A percentile compares a stretch with the other conserved stretches of the same genome.
phyloP scores from a whole-genome alignment of 805 yeast species.

The Kregervanrija fluxuum region DNA sequence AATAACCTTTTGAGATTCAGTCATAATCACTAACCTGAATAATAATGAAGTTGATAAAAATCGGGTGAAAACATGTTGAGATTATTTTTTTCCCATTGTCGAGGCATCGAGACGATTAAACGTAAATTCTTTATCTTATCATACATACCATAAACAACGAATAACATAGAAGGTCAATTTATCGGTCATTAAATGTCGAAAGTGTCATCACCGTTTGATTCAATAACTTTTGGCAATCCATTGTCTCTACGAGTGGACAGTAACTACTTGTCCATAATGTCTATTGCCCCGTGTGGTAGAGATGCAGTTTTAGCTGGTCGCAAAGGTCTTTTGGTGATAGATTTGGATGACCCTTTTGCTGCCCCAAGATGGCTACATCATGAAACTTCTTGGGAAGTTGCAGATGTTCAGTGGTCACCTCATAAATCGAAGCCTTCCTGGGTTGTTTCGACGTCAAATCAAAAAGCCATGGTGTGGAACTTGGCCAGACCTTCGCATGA shows the following conservation, averaged over 20 bases:
- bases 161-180: too few species aligned
- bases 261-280: conserved; percentile 78
- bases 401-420: conserved; percentile 98
- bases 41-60: too few species aligned
- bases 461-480: conserved; percentile 94
- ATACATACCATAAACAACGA: too few species aligned
- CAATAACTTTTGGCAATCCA: conserved; percentile 71
- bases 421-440: conserved; percentile 78
- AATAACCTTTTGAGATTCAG: too few species aligned
- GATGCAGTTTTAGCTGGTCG: conserved; percentile 89
- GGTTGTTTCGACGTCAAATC: conserved; percentile 92
- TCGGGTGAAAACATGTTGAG: too few species aligned
- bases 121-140: too few species aligned
- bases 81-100: background rate
- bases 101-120: too few species aligned
- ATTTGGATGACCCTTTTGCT: conserved; percentile 89
- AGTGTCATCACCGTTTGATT: conserved; percentile 24
- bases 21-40: too few species aligned
- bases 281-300: conserved; percentile 81
- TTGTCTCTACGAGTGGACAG: conserved; percentile 84
- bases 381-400: conserved; percentile 94
- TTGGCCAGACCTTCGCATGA: conserved; percentile 50
- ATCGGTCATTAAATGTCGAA: background rate
- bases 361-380: conserved; percentile 94
- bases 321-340: conserved; percentile 82